Conservation (phyloP, 2,329 filamentous ascomycete genomes). For the Neocucurbitaria cava region DNA sequence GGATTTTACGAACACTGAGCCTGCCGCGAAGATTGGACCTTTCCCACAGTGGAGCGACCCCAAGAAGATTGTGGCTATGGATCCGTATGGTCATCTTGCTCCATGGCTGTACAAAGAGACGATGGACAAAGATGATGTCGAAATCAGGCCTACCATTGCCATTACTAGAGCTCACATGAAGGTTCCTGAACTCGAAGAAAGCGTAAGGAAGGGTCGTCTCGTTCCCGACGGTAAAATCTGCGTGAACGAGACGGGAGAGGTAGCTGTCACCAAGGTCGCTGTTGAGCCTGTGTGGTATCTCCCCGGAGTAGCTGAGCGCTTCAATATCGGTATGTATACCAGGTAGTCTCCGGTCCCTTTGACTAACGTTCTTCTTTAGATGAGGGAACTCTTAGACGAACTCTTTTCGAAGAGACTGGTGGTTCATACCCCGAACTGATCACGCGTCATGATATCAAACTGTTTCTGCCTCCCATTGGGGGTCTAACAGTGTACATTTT, state of each 20-base stretch:
- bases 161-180: slow-evolving; percentile 95
- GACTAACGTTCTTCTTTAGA: slow-evolving; percentile 57
- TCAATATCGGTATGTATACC: slow-evolving; percentile 74
- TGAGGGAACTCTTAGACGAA: slow-evolving; percentile 83
- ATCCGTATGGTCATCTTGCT: slow-evolving; percentile 87
- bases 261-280: slow-evolving; percentile 94
- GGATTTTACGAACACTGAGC: slow-evolving; percentile 85
- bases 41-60: slow-evolving; percentile 88
- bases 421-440: slow-evolving; percentile 97
- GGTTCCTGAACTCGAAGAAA: slow-evolving; percentile 91
- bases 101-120: slow-evolving; percentile 83
- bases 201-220: slow-evolving; percentile 79
- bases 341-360: not conserved
- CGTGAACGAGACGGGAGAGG: slow-evolving; percentile 82
- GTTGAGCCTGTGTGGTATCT: slow-evolving; percentile 81
- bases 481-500: slow-evolving; percentile 97
- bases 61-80: slow-evolving; percentile 98
- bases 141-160: slow-evolving; percentile 89
- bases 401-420: slow-evolving; percentile 93
- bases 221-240: slow-evolving; percentile 87
- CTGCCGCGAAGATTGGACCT: slow-evolving; percentile 85
- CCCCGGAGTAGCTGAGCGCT: slow-evolving; percentile 78
- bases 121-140: slow-evolving; percentile 79
- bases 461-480: slow-evolving; percentile 94
- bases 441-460: slow-evolving; percentile 90